Evolutionary conservation across 169 alveolate genomes (phyloP).

Genomic region (Theileria annulata): DNA sequence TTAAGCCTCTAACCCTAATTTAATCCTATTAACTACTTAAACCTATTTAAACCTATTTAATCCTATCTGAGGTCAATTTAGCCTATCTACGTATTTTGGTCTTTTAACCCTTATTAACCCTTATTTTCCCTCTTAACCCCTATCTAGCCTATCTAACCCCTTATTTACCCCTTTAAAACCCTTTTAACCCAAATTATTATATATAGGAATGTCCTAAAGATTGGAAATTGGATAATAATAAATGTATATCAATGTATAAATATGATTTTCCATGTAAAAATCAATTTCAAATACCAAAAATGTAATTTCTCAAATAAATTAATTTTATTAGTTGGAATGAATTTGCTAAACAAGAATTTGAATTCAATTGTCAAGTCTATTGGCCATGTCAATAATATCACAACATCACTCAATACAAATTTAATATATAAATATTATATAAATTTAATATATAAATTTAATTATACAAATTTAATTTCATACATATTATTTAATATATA

Average conservation of each 20-base stretch:
- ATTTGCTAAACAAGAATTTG: conserved; percentile 67
- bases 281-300: conserved; percentile 34
- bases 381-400: conserved; percentile 68
- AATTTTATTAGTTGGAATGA: conserved; percentile 42
- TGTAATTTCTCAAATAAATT: neutral
- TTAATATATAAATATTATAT: neutral
- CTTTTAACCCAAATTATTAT: neutral
- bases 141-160: no score
- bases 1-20: no score
- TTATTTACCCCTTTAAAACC: no score
- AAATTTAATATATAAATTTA: no score
- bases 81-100: no score
- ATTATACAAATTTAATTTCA: no score
- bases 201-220: conserved; percentile 52
- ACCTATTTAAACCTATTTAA: no score
- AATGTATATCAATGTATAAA: conserved; percentile 4
- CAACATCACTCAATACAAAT: neutral
- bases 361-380: conserved; percentile 63
- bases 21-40: no score
- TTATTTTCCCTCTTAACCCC: no score
- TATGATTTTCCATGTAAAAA: conserved; percentile 22
- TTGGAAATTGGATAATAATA: conserved; percentile 21
- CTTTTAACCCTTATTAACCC: no score
- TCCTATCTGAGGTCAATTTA: no score
- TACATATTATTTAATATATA: neutral